These are phyloP conservation scores for Aspergillus haitiensis DNA, from an alignment of 495 filamentous ascomycete genomes.

Conservation along the genomic window DNA sequence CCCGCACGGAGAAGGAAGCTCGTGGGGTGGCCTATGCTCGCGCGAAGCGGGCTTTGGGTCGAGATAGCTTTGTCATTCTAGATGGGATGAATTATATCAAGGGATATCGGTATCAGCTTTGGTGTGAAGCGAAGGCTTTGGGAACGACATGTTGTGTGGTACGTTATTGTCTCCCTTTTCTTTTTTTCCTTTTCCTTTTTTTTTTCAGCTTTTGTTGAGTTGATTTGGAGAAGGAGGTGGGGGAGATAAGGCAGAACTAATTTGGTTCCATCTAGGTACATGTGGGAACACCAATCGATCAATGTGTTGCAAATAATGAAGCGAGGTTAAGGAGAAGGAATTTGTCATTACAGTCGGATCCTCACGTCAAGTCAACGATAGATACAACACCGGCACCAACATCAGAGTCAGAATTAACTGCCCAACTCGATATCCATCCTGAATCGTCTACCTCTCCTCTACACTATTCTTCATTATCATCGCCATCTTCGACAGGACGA, in stretches of 20 bases:
- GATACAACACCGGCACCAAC: neutral
- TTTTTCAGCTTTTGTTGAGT: neutral
- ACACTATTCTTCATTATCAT: no score
- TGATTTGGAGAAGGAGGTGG: neutral
- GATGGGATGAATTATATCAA: slow-evolving; percentile 98
- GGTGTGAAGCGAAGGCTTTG: slow-evolving; percentile 88
- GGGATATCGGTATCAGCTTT: slow-evolving; percentile 93
- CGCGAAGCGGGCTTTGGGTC: slow-evolving; percentile 75
- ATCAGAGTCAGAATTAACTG: neutral
- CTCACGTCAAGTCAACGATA: no score
- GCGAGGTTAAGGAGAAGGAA: slow-evolving; percentile 30
- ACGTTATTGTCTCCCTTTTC: slow-evolving; percentile 25
- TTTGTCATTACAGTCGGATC: neutral
- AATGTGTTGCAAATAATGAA: slow-evolving; percentile 55
- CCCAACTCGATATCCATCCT: neutral
- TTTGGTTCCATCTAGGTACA: slow-evolving; percentile 54
- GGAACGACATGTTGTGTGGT: slow-evolving; percentile 81
- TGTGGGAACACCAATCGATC: slow-evolving; percentile 72
- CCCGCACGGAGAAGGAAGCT: slow-evolving; percentile 82
- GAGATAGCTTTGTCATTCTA: slow-evolving; percentile 81
- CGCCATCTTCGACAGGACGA: no score
- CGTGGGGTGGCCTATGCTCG: slow-evolving; percentile 83
- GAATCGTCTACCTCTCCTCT: no score
- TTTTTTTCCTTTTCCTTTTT: neutral
- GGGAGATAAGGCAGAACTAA: neutral